phyloP scores from a whole-genome alignment of 768 basidiomycete species.

The Tremella fuciformis region DNA sequence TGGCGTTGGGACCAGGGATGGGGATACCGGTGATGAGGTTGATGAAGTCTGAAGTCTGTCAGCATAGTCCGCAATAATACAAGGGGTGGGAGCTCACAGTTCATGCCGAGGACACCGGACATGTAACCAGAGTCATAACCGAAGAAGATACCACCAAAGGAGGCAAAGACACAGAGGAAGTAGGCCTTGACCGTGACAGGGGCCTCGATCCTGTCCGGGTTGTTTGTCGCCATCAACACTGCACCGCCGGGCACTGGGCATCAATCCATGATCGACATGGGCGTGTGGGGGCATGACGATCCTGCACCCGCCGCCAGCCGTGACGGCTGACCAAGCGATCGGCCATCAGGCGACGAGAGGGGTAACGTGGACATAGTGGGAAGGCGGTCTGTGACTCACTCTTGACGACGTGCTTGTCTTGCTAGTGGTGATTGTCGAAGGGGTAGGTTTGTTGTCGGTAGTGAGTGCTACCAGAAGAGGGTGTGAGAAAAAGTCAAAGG shows the following conservation, averaged over 20 bases:
- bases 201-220: slow-evolving; percentile 51
- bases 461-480: too few relatives aligned
- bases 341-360: too few relatives aligned
- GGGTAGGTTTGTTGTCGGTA: too few relatives aligned
- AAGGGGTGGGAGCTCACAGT: background rate
- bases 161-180: slow-evolving; percentile 44
- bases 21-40: slow-evolving; percentile 87
- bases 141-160: slow-evolving; percentile 52
- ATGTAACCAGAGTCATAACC: slow-evolving; percentile 51
- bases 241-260: slow-evolving; percentile 31
- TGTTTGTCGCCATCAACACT: slow-evolving; percentile 26
- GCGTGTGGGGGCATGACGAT: too few relatives aligned
- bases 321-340: too few relatives aligned
- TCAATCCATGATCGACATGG: too few relatives aligned
- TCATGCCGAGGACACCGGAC: slow-evolving; percentile 36
- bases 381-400: too few relatives aligned
- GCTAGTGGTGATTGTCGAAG: too few relatives aligned
- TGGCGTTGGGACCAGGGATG: slow-evolving; percentile 29
- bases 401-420: too few relatives aligned
- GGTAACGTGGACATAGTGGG: too few relatives aligned
- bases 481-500: too few relatives aligned
- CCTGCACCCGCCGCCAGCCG: too few relatives aligned
- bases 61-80: slow-evolving; percentile 25
- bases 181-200: slow-evolving; percentile 53
- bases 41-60: slow-evolving; percentile 60